Percentiles rank a stretch among this genome's conserved stretches.
These are phyloP conservation scores for Meyerozyma athensensis DNA, from an alignment of 1,139 yeast species.

Conservation along the genomic window DNA sequence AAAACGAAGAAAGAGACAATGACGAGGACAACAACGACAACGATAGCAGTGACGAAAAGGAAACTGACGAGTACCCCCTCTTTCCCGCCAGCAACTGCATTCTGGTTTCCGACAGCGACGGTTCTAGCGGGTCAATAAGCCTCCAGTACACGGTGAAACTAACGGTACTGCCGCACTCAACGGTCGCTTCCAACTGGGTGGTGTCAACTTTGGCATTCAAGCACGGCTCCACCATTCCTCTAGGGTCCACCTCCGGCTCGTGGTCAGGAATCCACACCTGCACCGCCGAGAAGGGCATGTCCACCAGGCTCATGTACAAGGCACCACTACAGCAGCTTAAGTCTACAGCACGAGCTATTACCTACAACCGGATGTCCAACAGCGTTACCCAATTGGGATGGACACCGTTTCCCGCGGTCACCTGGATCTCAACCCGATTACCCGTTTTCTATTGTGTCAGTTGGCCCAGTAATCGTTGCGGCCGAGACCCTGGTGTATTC, in stretches of 20 bases:
- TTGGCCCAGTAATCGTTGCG: background rate
- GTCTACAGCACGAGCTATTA: background rate
- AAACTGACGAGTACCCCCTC: background rate
- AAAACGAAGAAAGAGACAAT: background rate
- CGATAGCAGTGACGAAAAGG: background rate
- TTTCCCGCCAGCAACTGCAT: background rate
- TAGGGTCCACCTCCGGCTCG: background rate
- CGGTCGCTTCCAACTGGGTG: background rate
- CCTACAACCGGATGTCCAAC: background rate
- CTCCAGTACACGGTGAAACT: background rate
- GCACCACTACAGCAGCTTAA: background rate
- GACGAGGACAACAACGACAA: background rate
- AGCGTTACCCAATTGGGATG: background rate
- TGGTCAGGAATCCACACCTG: conserved; percentile 1
- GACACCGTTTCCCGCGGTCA: background rate
- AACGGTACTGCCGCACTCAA: background rate
- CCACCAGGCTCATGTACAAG: conserved; percentile 1
- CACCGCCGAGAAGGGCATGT: background rate
- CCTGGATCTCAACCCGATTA: background rate
- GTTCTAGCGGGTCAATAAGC: background rate
- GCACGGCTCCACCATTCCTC: background rate
- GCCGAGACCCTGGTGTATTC: background rate
- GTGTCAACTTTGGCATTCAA: background rate
- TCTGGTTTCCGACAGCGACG: background rate
- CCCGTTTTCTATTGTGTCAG: conserved; percentile 1